Evolutionary conservation across 75 land plant species (phyloP).

Genomic region (Larix kaempferi): DNA sequence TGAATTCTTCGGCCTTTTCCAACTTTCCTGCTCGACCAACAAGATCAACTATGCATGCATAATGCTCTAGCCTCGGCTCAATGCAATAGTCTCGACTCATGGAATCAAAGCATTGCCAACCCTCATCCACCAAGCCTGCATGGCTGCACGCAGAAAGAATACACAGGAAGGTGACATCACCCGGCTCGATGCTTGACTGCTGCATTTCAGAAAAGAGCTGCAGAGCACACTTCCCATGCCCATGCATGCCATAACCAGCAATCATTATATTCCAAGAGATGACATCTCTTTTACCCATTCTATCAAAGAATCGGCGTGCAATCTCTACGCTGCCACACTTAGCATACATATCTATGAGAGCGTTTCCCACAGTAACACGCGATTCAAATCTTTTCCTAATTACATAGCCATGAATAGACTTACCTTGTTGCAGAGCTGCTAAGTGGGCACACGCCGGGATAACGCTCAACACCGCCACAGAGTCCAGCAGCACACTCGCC

Average conservation of each 20-base stretch:
- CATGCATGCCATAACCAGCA: conserved; percentile 24
- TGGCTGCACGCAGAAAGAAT: conserved; percentile 27
- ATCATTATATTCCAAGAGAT: conserved; percentile 24
- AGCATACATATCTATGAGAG: conserved; percentile 17
- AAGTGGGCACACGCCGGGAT: conserved; percentile 12
- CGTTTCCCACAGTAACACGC: neutral
- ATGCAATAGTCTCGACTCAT: conserved; percentile 11
- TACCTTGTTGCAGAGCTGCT: conserved; percentile 10
- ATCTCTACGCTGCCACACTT: conserved; percentile 7
- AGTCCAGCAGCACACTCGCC: neutral
- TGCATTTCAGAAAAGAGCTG: conserved; percentile 17
- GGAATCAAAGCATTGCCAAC: conserved; percentile 14
- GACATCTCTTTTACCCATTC: conserved; percentile 8
- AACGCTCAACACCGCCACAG: conserved; percentile 18
- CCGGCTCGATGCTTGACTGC: conserved; percentile 19
- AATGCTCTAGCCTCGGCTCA: conserved; percentile 9
- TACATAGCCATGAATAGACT: neutral
- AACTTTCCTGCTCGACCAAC: conserved; percentile 25
- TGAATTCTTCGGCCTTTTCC: conserved; percentile 12
- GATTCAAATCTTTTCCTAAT: neutral
- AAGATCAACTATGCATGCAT: conserved; percentile 28
- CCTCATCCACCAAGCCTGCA: conserved; percentile 15
- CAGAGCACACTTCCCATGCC: conserved; percentile 13
- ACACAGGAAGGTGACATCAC: conserved; percentile 18
- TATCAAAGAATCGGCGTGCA: conserved; percentile 7